Percentiles rank a stretch among this genome's conserved stretches.
Conservation (phyloP, 2,329 filamentous ascomycete species). For the Penicillium concentricum region DNA sequence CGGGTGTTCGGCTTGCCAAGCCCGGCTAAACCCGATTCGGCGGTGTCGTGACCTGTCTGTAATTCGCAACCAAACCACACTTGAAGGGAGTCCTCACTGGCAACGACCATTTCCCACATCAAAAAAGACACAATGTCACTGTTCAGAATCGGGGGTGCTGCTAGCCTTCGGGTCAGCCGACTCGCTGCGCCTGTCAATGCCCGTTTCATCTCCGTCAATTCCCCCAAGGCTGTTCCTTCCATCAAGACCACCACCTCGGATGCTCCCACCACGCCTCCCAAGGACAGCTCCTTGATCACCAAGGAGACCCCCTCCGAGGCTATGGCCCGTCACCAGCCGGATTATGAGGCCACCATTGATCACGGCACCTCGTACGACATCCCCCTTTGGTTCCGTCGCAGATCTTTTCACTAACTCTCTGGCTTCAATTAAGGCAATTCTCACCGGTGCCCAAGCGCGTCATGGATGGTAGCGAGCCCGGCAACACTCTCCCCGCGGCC, state of each 20-base stretch:
- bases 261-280: slow-evolving; percentile 42
- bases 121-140: slow-evolving; percentile 59
- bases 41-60: slow-evolving; percentile 32
- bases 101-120: slow-evolving; percentile 18
- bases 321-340: slow-evolving; percentile 66
- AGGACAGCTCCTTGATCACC: slow-evolving; percentile 49
- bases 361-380: slow-evolving; percentile 80
- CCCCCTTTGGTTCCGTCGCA: slow-evolving; percentile 1
- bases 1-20: slow-evolving; percentile 38
- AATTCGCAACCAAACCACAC: slow-evolving; percentile 34
- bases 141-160: slow-evolving; percentile 54
- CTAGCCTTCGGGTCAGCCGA: slow-evolving; percentile 35
- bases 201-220: slow-evolving; percentile 38
- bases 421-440: slow-evolving; percentile 63
- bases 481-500: slow-evolving; percentile 72
- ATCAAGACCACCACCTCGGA: slow-evolving; percentile 51
- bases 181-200: slow-evolving; percentile 34
- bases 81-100: slow-evolving; percentile 33
- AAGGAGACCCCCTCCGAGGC: slow-evolving; percentile 52
- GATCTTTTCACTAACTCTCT: slow-evolving; percentile 27
- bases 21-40: slow-evolving; percentile 38
- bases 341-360: slow-evolving; percentile 78
- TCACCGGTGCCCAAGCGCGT: slow-evolving; percentile 86
- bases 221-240: slow-evolving; percentile 51
- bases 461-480: slow-evolving; percentile 86